Evolutionary conservation across 2,329 filamentous ascomycete genomes (phyloP), one percentile per base, ranked within the genome.

Genomic region (Aspergillus fumigatus): DNA sequence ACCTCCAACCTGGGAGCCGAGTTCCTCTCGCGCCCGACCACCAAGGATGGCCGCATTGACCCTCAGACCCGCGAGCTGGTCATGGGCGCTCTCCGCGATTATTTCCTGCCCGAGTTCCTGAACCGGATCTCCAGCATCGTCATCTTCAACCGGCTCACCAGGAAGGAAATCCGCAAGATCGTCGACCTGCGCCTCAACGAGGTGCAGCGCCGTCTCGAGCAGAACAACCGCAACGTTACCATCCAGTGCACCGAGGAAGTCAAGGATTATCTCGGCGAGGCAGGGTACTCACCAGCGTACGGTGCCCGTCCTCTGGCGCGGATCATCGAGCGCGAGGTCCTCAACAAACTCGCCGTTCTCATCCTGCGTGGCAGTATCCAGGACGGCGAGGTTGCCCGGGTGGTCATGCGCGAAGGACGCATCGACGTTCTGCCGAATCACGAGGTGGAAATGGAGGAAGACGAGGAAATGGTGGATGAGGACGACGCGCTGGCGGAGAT

Each of bases 61-160:
- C 82, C 86, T 0, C 87, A 88, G 1, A 97, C 92, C 1, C 84
- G 84, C 59, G 92, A 97, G 71, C 81, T 97, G 60, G 93, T 99
- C 69, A 95, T 94, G 88, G 88, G 85, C 53, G 86, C 92, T 4
- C 83, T 99, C 40, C 89, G 93, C 69, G 91, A 91, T 80, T 97
- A 96, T 80, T 99, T 99, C 85, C 81, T 99, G 2, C 94, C 94
- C 32, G 94, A 99, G 70, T 99, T 99, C 82, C 86, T 99, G 63
- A 99, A 99, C 82, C 90, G 94, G 72, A 97, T 99, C 80, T 93
- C 85, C 77, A 94, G 89, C 59, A 90, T 88, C 54, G 92, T 99
- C 77, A 97, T 99, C 78, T 99, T 99, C 85, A 99, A 99, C 82
- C 89, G 94, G 50, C 88, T 99, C 55, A 93, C 90, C 3, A 88